A percentile compares a stretch with the other conserved stretches of the same genome.
Evolutionary conservation across 2,329 filamentous ascomycete genomes (phyloP).

Genomic region (Aspergillus novoparasiticus): DNA sequence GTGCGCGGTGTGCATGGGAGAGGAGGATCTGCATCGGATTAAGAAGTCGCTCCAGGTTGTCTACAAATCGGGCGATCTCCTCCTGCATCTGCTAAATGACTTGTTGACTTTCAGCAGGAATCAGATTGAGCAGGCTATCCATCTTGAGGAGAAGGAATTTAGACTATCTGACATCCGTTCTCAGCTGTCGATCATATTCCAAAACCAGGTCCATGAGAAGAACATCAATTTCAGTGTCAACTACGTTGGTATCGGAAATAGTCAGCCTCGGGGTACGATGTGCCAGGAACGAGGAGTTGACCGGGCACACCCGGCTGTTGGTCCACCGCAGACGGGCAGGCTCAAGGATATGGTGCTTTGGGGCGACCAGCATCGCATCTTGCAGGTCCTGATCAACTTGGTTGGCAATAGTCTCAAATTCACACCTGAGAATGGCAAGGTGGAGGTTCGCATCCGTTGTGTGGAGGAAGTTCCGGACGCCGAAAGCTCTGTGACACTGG

Average conservation of each 20-base stretch:
- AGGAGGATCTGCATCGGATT: conserved; percentile 75
- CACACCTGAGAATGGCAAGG: conserved; percentile 73
- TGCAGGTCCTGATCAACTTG: conserved; percentile 79
- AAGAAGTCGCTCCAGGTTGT: conserved; percentile 84
- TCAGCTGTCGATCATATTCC: conserved; percentile 83
- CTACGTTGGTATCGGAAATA: conserved; percentile 59
- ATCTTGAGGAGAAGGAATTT: conserved; percentile 83
- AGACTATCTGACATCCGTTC: conserved; percentile 78
- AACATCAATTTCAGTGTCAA: conserved; percentile 72
- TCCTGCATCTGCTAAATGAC: conserved; percentile 85
- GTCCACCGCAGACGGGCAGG: conserved; percentile 66
- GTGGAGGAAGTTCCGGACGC: conserved; percentile 35
- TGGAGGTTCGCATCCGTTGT: conserved; percentile 76
- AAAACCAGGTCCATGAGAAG: conserved; percentile 82
- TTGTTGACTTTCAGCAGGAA: conserved; percentile 93
- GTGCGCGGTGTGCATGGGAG: conserved; percentile 90
- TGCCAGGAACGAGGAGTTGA: conserved; percentile 23
- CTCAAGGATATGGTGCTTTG: conserved; percentile 85
- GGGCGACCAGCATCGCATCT: conserved; percentile 88
- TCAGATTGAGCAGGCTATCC: conserved; percentile 83
- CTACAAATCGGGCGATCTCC: conserved; percentile 82
- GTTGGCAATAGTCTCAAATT: conserved; percentile 93
- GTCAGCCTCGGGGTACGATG: conserved; percentile 34
- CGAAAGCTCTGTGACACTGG: conserved; percentile 49
- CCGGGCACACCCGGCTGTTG: conserved; percentile 55